These are phyloP conservation scores for Lignosus rhinocerotis DNA, from an alignment of 1,284 basidiomycete species.

Conservation along the genomic window DNA sequence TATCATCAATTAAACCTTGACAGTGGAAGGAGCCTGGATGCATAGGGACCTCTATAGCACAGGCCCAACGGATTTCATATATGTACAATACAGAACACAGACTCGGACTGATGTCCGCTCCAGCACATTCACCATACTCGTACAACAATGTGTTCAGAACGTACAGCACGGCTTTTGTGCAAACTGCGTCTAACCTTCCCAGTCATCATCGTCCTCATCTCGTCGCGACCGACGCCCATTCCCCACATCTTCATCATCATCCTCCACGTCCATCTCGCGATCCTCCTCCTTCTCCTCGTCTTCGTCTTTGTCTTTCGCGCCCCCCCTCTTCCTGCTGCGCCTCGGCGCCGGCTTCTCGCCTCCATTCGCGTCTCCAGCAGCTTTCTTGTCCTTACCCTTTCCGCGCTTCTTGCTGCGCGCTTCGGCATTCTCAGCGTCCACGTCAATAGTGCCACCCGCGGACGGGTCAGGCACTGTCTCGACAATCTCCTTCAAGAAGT, in stretches of 20 bases:
- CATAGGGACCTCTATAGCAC: background rate
- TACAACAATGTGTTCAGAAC: background rate
- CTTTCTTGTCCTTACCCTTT: constrained; percentile 53
- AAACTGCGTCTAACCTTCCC: constrained; percentile 1
- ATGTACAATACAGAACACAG: constrained; percentile 1
- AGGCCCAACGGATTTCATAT: background rate
- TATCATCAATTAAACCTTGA: background rate
- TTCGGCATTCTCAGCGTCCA: constrained; percentile 59
- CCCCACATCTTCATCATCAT: constrained; percentile 4
- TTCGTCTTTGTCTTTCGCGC: constrained; percentile 31
- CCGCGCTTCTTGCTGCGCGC: constrained; percentile 56
- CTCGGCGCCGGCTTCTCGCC: constrained; percentile 30
- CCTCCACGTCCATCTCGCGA: constrained; percentile 2
- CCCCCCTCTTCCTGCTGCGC: constrained; percentile 35
- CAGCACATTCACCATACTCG: constrained; percentile 5
- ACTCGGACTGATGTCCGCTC: background rate
- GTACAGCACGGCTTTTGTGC: background rate
- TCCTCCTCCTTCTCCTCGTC: constrained; percentile 3
- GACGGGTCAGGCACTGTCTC: constrained; percentile 87
- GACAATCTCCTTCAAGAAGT: constrained; percentile 97
- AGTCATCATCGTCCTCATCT: constrained; percentile 12
- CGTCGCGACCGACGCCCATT: background rate
- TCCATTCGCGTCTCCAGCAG: constrained; percentile 29
- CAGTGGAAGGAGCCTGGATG: background rate
- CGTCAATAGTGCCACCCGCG: constrained; percentile 72